Evolutionary conservation across 345 rosid species (phyloP), one percentile per base, ranked within the genome.

Genomic region (Camelina laxa): DNA sequence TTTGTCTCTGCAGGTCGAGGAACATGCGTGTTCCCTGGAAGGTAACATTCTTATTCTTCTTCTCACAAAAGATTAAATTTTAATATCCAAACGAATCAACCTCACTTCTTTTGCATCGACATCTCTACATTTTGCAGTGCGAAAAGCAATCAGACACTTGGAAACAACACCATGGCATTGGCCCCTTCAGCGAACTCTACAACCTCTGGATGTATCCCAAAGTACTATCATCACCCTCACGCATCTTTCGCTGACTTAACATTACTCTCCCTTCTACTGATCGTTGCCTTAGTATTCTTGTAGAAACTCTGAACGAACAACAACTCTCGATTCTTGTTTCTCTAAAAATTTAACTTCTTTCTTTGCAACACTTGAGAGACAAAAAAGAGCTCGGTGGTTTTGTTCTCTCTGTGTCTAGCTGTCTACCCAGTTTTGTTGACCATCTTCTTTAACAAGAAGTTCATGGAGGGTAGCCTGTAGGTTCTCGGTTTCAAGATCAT

Each of bases 171-270:
- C 64, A 85, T 89, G 19, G 80, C 88, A 3, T 73, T 87, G 44
- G 97, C 92, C 8, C 97, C 99, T 27, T 94, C 97, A 0, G 79
- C 96, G n/a, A 89, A 92, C 76, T 81, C 96, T 3, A 80, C 97
- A 8, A 81, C 71, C 56, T 88, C 96, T 4, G 90, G 88, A 42
- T 79, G 85, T 74, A 33, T 73, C 55, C 48, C 83, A 16, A 70
- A 51, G 42, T 65, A 77, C 76, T 55, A 72, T 65, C 54, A 72
- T 62, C 54, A 68, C 35, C 56, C 49, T 51, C 73, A 44, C 22
- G 78, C 79, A 73, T 80, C 81, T 21, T 76, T 85, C 47, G 79
- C 82, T 69, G 75, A 81, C 85, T 85, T 85, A 27, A 76, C 89
- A 83, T 65, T 80, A 51, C 42, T 87, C 13, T 65, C 83, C 36